Percentiles rank a stretch among this genome's conserved stretches.
phyloP scores from a whole-genome alignment of 805 yeast genomes.

The Myxozyma neglecta region DNA sequence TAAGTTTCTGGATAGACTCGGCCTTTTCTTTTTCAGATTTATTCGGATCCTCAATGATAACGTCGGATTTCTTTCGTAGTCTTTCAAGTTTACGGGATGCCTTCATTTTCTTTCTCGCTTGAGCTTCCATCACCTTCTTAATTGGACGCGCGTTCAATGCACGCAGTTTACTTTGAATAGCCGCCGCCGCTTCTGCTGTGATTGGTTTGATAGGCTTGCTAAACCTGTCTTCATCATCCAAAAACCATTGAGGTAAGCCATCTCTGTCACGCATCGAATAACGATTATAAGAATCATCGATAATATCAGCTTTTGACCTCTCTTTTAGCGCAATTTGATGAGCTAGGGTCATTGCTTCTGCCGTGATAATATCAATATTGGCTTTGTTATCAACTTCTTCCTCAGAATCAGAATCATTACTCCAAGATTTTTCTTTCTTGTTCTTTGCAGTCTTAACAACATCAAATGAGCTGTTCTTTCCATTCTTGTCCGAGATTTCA shows the following conservation, averaged over 20 bases:
- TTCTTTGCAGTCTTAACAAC: conserved; percentile 16
- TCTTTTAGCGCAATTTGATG: conserved; percentile 93
- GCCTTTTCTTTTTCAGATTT: conserved; percentile 94
- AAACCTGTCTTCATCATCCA: conserved; percentile 87
- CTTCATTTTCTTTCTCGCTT: conserved; percentile 93
- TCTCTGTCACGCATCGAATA: conserved; percentile 89
- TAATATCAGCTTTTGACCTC: conserved; percentile 68
- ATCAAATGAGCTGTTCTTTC: conserved; percentile 23
- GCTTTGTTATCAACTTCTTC: conserved; percentile 31
- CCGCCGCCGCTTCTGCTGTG: conserved; percentile 88
- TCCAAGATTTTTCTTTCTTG: conserved; percentile 7
- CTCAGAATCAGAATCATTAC: conserved; percentile 41
- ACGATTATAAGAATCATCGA: conserved; percentile 91
- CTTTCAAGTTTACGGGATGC: conserved; percentile 84
- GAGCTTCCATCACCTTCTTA: conserved; percentile 97
- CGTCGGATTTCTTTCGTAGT: conserved; percentile 87
- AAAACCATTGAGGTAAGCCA: conserved; percentile 93
- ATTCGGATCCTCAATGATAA: conserved; percentile 81
- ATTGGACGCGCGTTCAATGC: conserved; percentile 95
- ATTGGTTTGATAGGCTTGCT: conserved; percentile 84
- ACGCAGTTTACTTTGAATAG: conserved; percentile 69
- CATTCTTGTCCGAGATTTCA: conserved; percentile 17
- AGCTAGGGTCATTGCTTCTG: conserved; percentile 96
- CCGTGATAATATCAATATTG: conserved; percentile 82
- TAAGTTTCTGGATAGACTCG: conserved; percentile 82